Conservation (phyloP, 305 asterid genomes). For the Petunia hybrid region DNA sequence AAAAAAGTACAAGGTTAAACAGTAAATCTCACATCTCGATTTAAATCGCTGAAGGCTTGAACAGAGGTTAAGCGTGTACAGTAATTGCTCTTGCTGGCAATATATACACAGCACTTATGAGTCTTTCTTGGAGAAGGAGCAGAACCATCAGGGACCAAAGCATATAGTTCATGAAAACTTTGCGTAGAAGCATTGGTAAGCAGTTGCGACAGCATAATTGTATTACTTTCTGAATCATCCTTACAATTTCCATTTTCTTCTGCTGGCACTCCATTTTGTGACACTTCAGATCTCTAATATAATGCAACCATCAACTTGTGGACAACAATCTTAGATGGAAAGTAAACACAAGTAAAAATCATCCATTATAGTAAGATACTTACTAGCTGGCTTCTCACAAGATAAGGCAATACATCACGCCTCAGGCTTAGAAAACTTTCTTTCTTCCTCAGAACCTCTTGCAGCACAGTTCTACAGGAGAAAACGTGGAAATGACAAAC, state of each 20-base stretch:
- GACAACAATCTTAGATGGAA: constrained; percentile 32
- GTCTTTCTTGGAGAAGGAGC: constrained; percentile 61
- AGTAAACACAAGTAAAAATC: constrained; percentile 27
- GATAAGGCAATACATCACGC: constrained; percentile 95
- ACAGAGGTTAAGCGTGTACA: constrained; percentile 87
- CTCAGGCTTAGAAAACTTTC: constrained; percentile 78
- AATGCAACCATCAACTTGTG: constrained; percentile 38
- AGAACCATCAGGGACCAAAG: constrained; percentile 70
- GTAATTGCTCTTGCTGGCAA: constrained; percentile 90
- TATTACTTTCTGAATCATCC: constrained; percentile 64
- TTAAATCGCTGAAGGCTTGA: constrained; percentile 90
- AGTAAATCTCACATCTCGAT: constrained; percentile 79
- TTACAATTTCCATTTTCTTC: constrained; percentile 79
- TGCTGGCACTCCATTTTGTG: constrained; percentile 65
- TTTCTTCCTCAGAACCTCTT: constrained; percentile 81
- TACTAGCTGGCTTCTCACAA: constrained; percentile 92
- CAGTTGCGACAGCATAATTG: constrained; percentile 78
- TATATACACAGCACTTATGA: constrained; percentile 92
- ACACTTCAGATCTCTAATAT: constrained; percentile 77
- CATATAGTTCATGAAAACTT: constrained; percentile 82
- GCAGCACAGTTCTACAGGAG: constrained; percentile 72
- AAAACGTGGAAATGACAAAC: constrained; percentile 37
- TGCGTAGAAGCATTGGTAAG: constrained; percentile 89
- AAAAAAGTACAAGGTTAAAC: constrained; percentile 33
- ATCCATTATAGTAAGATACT: constrained; percentile 40